phyloP scores from a whole-genome alignment of 768 basidiomycete genomes.

The Lactifluus rugatus region DNA sequence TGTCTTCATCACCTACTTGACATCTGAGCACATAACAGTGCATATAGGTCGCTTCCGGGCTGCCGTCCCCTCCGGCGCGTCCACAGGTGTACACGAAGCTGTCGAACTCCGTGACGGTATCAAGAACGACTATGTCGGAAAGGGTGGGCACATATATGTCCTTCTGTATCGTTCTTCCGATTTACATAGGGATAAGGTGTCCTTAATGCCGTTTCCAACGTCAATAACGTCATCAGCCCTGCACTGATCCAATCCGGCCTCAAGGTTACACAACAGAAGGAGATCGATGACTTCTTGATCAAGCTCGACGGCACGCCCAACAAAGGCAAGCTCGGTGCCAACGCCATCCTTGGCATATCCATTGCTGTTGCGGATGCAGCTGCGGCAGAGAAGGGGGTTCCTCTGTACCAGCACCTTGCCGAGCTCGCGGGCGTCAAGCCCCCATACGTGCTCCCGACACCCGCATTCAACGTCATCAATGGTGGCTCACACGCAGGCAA shows the following conservation, averaged over 20 bases:
- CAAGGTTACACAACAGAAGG: constrained; percentile 83
- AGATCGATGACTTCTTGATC: constrained; percentile 96
- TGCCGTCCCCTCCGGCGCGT: constrained; percentile 95
- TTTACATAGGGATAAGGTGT: constrained; percentile 50
- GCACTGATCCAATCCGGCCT: constrained; percentile 77
- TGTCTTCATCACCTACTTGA: constrained; percentile 16
- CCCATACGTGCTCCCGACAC: constrained; percentile 85
- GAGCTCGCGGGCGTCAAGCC: constrained; percentile 92
- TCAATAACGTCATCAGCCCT: constrained; percentile 86
- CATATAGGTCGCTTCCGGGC: constrained; percentile 80
- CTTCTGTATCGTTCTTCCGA: background rate
- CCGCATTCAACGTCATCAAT: constrained; percentile 99
- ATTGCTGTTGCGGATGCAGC: constrained; percentile 92
- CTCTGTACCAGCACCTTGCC: constrained; percentile 94
- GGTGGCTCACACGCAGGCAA: constrained; percentile 99
- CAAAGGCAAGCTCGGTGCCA: constrained; percentile 99
- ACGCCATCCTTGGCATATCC: constrained; percentile 97
- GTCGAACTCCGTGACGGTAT: constrained; percentile 98
- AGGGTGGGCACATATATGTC: constrained; percentile 47
- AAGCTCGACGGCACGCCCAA: constrained; percentile 95
- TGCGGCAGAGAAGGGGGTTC: constrained; percentile 90
- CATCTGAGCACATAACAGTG: constrained; percentile 12
- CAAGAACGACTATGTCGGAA: constrained; percentile 88
- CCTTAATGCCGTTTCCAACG: constrained; percentile 84
- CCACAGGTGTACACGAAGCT: constrained; percentile 96